phyloP scores from a whole-genome alignment of 1,139 yeast species.

The Arxiozyma bovina region DNA sequence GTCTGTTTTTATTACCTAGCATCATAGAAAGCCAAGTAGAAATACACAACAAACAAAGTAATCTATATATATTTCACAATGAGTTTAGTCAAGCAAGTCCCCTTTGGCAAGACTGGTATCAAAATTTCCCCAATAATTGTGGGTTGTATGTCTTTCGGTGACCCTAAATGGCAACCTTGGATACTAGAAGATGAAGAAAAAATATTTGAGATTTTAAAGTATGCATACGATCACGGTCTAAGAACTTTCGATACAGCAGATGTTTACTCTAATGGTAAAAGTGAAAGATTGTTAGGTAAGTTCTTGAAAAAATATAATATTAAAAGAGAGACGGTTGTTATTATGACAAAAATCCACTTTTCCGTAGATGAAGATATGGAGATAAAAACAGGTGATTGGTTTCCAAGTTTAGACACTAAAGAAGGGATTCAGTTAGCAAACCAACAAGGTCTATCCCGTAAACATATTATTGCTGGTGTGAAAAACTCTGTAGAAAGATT shows the following conservation, averaged over 20 bases:
- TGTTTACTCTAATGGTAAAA: conserved; percentile 34
- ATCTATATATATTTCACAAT: neutral
- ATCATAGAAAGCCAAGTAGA: too few species aligned
- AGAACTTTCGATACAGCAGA: conserved; percentile 43
- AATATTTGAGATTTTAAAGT: conserved; percentile 33
- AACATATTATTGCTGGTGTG: conserved; percentile 41
- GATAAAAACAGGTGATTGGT: neutral
- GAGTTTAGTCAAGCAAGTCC: conserved; percentile 10
- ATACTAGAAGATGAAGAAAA: conserved; percentile 33
- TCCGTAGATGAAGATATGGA: conserved; percentile 20
- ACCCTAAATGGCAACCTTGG: conserved; percentile 37
- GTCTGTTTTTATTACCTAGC: too few species aligned
- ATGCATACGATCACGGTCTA: conserved; percentile 38
- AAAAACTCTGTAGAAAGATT: conserved; percentile 36
- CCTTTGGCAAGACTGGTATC: conserved; percentile 3
- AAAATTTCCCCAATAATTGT: conserved; percentile 39
- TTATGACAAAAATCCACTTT: conserved; percentile 33
- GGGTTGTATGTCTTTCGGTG: conserved; percentile 46
- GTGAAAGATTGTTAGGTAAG: conserved; percentile 35
- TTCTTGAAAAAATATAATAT: conserved; percentile 34
- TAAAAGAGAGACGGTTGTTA: conserved; percentile 35
- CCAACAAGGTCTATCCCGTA: conserved; percentile 37
- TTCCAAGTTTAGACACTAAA: neutral
- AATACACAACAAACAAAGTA: neutral
- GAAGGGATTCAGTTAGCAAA: conserved; percentile 22